Base-by-base conservation (phyloP, 176 grass and related monocot genomes). In the Zizania latifolia region DNA sequence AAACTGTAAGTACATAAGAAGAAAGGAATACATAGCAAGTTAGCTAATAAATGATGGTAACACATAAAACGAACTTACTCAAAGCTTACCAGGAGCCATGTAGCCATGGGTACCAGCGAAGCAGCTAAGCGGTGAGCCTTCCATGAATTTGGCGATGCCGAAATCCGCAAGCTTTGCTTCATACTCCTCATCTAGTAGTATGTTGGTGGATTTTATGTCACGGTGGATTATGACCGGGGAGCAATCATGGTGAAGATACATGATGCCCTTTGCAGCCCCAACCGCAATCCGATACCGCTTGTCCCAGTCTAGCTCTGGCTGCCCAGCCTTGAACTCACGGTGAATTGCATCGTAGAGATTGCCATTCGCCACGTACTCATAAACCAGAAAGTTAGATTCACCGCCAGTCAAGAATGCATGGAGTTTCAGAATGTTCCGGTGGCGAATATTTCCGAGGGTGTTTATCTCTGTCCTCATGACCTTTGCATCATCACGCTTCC, bases 181-280 rank as follows among this genome's bases (percentile, higher is more conserved):
- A 51, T 84, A 89, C 9, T 92, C 82, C 34, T 89, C 81, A 40
- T 92, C 86, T 40, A 96, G 71, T 48, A 96, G 48, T 77, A 96
- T 92, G 30, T 96, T 92, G 31, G 83, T 85, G 0, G 92, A 96
- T 43, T 92, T 96, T 72, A 92, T 96, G 68, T 96, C 86, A 37
- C 81, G 82, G 70, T 92, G 92, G 80, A 96, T 89, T 72, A 96
- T 89, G 58, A 78, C 35, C 0, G 92, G 89, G 45, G 81, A 82
- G 72, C 89, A 92, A 66, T 91, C 89, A 60, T 92, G 86, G 74
- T 96, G 92, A 74, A 96, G 81, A 78, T 96, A 96, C 92, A 92
- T 92, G 66, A 92, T 67, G 27, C 86, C 92, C 78, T 89, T 92
- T 45, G 89, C 92, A 53, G 75, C 70, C 14, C 92, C 92, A 28